phyloP scores from a whole-genome alignment of 148 eudicot genomes.

The Persicaria maculosa region DNA sequence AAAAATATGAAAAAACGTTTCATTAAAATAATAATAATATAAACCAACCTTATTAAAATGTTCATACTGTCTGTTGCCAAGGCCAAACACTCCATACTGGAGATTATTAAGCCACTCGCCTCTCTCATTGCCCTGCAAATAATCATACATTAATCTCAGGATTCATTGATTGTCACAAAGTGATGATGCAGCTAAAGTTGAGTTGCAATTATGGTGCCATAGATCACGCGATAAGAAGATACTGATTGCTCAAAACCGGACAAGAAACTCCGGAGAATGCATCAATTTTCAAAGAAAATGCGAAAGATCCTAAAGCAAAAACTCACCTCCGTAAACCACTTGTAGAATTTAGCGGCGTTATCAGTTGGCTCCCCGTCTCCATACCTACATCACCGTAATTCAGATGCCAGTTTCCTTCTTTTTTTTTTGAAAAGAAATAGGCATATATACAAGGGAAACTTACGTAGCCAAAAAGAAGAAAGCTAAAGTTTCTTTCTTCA shows the following conservation, averaged over 20 bases:
- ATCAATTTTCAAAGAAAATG: neutral
- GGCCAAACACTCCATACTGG: slow-evolving; percentile 70
- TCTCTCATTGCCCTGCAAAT: slow-evolving; percentile 49
- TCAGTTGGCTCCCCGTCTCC: slow-evolving; percentile 99
- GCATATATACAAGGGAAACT: slow-evolving; percentile 19
- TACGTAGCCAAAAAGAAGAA: slow-evolving; percentile 94
- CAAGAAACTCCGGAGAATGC: neutral
- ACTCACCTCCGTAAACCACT: slow-evolving; percentile 84
- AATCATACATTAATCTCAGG: neutral
- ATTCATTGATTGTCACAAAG: neutral
- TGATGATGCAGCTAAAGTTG: neutral
- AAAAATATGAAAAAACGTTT: neutral
- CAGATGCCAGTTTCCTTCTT: neutral
- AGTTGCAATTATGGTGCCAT: neutral
- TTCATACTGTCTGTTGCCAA: slow-evolving; percentile 90
- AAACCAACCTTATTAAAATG: slow-evolving; percentile 86
- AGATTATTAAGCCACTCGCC: slow-evolving; percentile 78
- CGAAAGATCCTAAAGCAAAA: neutral
- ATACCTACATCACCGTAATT: slow-evolving; percentile 44
- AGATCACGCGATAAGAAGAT: neutral
- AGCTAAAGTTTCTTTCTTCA: slow-evolving; percentile 72
- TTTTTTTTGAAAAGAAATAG: neutral
- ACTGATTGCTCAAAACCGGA: too few relatives aligned
- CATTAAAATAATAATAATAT: too few relatives aligned
- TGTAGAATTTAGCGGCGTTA: slow-evolving; percentile 88